Evolutionary conservation across 768 basidiomycete genomes (phyloP).

Genomic region (Suillus weaverae): DNA sequence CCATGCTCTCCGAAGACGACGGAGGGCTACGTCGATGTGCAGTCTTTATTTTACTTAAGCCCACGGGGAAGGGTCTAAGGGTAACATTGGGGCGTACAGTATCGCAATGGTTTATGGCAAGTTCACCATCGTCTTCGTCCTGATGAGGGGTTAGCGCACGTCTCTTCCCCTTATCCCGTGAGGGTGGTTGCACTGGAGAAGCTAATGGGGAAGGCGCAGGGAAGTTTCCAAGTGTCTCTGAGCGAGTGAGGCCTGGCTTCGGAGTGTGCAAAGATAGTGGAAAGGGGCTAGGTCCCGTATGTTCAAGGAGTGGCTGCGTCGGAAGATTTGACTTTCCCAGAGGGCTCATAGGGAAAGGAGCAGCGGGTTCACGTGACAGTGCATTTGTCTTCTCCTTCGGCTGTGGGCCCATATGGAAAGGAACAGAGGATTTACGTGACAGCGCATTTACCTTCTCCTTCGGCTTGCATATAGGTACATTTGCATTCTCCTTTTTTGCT

Average conservation of each 20-base stretch:
- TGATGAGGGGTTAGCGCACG: constrained; percentile 9
- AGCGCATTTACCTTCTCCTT: not conserved
- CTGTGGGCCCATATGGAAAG: not conserved
- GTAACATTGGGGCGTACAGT: not conserved
- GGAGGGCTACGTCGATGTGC: constrained; percentile 33
- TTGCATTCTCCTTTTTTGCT: not conserved
- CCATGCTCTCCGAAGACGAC: constrained; percentile 12
- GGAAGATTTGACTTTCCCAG: constrained; percentile 22
- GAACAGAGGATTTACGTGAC: not conserved
- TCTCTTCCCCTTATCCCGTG: constrained; percentile 15
- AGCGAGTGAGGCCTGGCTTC: not conserved
- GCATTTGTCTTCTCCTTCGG: constrained; percentile 11
- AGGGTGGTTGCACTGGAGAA: constrained; percentile 1
- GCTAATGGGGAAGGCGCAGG: constrained; percentile 27
- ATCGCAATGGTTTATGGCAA: not conserved
- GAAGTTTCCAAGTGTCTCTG: constrained; percentile 14
- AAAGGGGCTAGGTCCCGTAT: not conserved
- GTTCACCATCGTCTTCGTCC: constrained; percentile 1
- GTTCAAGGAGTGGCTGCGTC: not conserved
- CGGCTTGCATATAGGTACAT: not conserved
- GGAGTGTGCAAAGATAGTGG: not conserved
- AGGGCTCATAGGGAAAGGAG: constrained; percentile 24
- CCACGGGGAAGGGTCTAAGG: constrained; percentile 50
- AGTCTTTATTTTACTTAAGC: constrained; percentile 41
- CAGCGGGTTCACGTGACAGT: constrained; percentile 8